A percentile compares a stretch with the other conserved stretches of the same genome.
Conservation (phyloP, 345 rosid species). For the Alliaria petiolata region DNA sequence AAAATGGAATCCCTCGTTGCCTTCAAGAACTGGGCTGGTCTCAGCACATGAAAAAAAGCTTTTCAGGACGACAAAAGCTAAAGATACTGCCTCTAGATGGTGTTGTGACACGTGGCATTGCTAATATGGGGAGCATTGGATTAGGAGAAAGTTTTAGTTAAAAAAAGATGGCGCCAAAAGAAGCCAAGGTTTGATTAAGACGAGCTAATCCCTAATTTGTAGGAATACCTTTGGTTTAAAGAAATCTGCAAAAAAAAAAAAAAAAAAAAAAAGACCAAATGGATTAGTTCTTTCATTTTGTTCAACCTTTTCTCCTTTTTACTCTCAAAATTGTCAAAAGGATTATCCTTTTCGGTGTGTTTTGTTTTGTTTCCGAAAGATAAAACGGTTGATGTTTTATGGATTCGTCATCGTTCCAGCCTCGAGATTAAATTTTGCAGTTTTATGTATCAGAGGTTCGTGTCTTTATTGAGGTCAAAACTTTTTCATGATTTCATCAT, state of each 20-base stretch:
- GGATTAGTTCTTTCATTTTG: slow-evolving; percentile 14
- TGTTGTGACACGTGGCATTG: slow-evolving; percentile 24
- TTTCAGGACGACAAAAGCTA: not conserved
- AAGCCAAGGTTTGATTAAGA: slow-evolving; percentile 31
- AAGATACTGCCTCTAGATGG: slow-evolving; percentile 6
- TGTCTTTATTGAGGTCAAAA: not conserved
- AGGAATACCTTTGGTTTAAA: slow-evolving; percentile 35
- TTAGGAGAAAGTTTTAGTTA: slow-evolving; percentile 14
- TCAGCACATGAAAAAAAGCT: slow-evolving; percentile 48
- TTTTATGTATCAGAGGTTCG: slow-evolving; percentile 1
- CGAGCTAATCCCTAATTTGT: slow-evolving; percentile 31
- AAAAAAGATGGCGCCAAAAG: slow-evolving; percentile 39
- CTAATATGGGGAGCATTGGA: slow-evolving; percentile 5
- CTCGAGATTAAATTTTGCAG: not conserved
- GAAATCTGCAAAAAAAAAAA: not conserved
- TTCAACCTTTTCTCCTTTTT: not conserved
- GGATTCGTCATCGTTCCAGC: slow-evolving; percentile 3
- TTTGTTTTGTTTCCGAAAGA: not conserved
- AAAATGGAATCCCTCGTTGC: slow-evolving; percentile 93
- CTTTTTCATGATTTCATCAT: slow-evolving; percentile 3
- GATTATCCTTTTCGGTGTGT: not conserved
- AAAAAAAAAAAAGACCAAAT: not conserved
- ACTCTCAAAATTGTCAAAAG: not conserved
- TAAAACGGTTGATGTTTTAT: slow-evolving; percentile 8
- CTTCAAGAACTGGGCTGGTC: slow-evolving; percentile 97